Evolutionary conservation across 768 basidiomycete species (phyloP).

Genomic region (Lactarius sanguifluus): DNA sequence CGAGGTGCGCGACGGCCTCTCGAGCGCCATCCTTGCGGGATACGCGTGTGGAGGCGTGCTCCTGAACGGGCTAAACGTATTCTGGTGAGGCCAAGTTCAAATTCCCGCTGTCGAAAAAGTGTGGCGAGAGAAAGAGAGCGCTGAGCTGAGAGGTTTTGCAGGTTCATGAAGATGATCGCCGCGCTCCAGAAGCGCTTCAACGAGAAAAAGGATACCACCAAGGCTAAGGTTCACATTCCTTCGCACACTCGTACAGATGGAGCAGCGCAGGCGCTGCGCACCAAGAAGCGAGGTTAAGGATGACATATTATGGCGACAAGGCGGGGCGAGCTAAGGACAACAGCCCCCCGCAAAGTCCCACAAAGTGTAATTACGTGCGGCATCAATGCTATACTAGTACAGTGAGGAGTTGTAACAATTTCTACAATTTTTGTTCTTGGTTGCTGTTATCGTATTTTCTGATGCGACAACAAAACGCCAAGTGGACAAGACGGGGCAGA

Average conservation of each 20-base stretch:
- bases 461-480: too few relatives aligned
- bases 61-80: constrained; percentile 73
- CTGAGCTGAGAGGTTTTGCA: constrained; percentile 31
- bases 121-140: not conserved
- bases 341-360: too few relatives aligned
- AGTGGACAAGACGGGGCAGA: too few relatives aligned
- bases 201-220: constrained; percentile 22
- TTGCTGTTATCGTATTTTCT: too few relatives aligned
- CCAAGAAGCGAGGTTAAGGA: not conserved
- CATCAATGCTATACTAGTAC: too few relatives aligned
- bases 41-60: constrained; percentile 61
- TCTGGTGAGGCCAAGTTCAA: constrained; percentile 52
- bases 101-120: not conserved
- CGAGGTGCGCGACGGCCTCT: constrained; percentile 53
- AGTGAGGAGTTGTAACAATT: too few relatives aligned
- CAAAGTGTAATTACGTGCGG: too few relatives aligned
- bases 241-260: not conserved
- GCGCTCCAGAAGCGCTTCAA: constrained; percentile 64
- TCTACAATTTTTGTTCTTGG: too few relatives aligned
- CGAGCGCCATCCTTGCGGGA: constrained; percentile 45
- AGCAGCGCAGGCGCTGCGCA: not conserved
- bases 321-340: not conserved
- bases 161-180: constrained; percentile 75
- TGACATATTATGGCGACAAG: not conserved
- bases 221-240: constrained; percentile 23